Percentiles rank a stretch among this genome's conserved stretches.
These are phyloP conservation scores for Emergomyces pasteurianus DNA, from an alignment of 2,329 filamentous ascomycete genomes.

Conservation along the genomic window DNA sequence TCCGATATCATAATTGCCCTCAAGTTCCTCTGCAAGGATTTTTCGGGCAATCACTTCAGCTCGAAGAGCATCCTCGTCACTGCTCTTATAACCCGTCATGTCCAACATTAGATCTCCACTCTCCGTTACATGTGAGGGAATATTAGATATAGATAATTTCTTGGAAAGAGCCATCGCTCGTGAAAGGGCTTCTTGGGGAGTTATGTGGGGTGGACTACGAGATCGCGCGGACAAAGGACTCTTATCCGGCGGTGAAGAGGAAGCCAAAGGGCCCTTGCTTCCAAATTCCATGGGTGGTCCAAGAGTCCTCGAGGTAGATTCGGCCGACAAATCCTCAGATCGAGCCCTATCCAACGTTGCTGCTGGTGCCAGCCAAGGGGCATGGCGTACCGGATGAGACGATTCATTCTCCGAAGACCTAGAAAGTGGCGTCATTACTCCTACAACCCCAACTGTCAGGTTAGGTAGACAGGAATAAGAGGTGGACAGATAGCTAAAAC, in stretches of 20 bases:
- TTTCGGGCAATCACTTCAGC: slow-evolving; percentile 90
- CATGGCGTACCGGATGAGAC: slow-evolving; percentile 16
- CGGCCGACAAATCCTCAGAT: slow-evolving; percentile 44
- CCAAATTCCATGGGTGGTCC: neutral
- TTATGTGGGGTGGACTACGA: slow-evolving; percentile 63
- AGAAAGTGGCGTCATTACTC: slow-evolving; percentile 27
- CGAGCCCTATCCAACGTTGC: slow-evolving; percentile 36
- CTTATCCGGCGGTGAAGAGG: neutral
- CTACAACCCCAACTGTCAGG: slow-evolving; percentile 4
- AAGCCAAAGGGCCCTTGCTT: neutral
- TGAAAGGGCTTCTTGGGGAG: slow-evolving; percentile 63
- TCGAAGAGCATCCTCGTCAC: slow-evolving; percentile 79
- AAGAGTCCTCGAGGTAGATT: slow-evolving; percentile 20
- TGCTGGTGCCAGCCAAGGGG: slow-evolving; percentile 25
- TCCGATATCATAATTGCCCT: slow-evolving; percentile 93
- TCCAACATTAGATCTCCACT: slow-evolving; percentile 93
- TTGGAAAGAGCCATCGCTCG: slow-evolving; percentile 76
- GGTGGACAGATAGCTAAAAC: neutral
- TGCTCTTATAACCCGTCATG: slow-evolving; percentile 94
- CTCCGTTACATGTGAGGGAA: slow-evolving; percentile 84
- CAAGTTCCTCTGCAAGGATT: slow-evolving; percentile 81
- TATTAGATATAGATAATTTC: slow-evolving; percentile 79
- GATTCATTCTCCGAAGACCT: slow-evolving; percentile 25
- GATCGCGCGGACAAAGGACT: slow-evolving; percentile 37
- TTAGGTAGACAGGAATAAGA: slow-evolving; percentile 2